Evolutionary conservation across 2,329 filamentous ascomycete species (phyloP), one percentile per base, ranked within the genome.

Genomic region (Aspergillaceae sp.): DNA sequence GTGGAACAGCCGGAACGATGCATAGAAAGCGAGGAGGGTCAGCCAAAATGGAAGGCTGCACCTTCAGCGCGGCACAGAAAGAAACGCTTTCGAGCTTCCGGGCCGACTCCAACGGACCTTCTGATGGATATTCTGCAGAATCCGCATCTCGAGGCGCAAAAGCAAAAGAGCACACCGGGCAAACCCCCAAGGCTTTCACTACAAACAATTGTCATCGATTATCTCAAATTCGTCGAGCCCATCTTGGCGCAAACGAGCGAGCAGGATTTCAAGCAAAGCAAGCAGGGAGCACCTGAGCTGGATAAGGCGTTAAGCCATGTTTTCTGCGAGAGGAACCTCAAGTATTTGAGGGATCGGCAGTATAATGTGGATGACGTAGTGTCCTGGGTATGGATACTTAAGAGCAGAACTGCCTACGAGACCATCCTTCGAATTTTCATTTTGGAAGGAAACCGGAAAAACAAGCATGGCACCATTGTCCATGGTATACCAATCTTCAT

Each of bases 331-430:
- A 45, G 53, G 4, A 53, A 55, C 27, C 34, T 64, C 29, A 47
- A 53, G 5, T 66, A 61, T 38, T 51, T 74, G 6, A 52, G 43
- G 5, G 36, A 49, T 19, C 57, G 60, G 42, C 59, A 64, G 5
- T 71, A 67, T 51, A 60, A 59, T 40, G 52, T 58, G 11, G 51
- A 56, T 4, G 71, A 74, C 57, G 64, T 74, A 28, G 60, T 68
- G 47, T 53, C 59, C 11, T 75, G 72, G 72, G 64, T 70, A 11
- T 75, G 72, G 72, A 63, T 75, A 26, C 55, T 75, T 43, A 66
- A 61, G 27, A 64, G 68, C 43, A 50, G 56, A 4, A 59, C 57
- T 19, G 36, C 63, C 3, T 61, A 67, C 34, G 55, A 59, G 36
- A 66, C 70, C n/a, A 58, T 61, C 28, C 51, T 60, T 35, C 64